Percentiles rank a stretch among this genome's conserved stretches.
These are phyloP conservation scores for Saccharomyces hybrid DNA, from an alignment of 1,139 yeast genomes.

Conservation along the genomic window DNA sequence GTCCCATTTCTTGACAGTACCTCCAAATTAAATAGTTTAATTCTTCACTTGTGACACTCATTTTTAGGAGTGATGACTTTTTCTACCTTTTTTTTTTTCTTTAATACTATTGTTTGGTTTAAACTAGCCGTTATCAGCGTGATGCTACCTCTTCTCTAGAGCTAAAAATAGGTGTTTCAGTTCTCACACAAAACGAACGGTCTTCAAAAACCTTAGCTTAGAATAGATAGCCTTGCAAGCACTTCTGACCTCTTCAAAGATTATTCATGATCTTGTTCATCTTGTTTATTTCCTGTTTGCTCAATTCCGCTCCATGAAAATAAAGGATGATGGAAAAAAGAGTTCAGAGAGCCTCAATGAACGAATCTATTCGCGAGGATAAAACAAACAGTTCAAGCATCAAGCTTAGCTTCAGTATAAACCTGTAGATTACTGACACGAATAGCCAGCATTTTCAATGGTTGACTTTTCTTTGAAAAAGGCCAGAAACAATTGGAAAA, in stretches of 20 bases:
- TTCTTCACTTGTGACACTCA: constrained; percentile 81
- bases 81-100: background rate
- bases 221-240: background rate
- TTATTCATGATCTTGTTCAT: background rate
- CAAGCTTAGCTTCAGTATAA: no score
- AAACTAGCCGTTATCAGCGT: background rate
- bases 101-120: background rate
- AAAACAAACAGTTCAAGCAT: no score
- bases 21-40: constrained; percentile 90
- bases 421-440: no score
- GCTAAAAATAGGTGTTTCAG: background rate
- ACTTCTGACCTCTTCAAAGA: background rate
- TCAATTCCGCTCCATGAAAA: background rate
- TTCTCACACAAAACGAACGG: no score
- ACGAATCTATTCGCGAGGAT: background rate
- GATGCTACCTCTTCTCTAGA: background rate
- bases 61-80: constrained; percentile 22
- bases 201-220: background rate
- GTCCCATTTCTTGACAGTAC: constrained; percentile 82
- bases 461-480: constrained; percentile 32
- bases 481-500: constrained; percentile 29
- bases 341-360: background rate
- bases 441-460: constrained; percentile 13
- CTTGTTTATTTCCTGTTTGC: background rate
- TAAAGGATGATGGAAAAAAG: background rate